These are phyloP conservation scores for Ophiostoma montium DNA, from an alignment of 2,329 filamentous ascomycete genomes.

Conservation along the genomic window DNA sequence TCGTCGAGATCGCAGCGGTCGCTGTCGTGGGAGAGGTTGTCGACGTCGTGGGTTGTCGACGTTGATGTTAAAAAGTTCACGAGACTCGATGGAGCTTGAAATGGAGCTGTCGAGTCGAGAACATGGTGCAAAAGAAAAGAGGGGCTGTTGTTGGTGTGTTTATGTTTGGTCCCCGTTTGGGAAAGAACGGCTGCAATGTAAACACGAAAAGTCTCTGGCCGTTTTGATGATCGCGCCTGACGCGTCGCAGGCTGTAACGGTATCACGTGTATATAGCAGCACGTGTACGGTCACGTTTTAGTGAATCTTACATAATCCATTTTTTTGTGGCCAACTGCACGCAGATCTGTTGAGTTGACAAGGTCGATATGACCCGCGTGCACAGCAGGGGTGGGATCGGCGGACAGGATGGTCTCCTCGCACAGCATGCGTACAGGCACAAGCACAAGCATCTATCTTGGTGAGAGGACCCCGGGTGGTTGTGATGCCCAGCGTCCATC, in stretches of 20 bases:
- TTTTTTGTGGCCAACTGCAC: too few relatives aligned
- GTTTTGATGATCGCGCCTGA: too few relatives aligned
- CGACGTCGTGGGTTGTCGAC: not conserved
- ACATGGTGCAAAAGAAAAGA: not conserved
- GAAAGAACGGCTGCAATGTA: conserved; percentile 10
- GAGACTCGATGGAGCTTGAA: not conserved
- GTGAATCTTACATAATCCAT: too few relatives aligned
- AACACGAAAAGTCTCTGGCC: conserved; percentile 3
- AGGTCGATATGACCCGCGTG: not conserved
- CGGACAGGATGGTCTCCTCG: conserved; percentile 5
- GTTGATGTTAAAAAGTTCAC: not conserved
- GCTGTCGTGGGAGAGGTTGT: not conserved
- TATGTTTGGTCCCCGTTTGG: conserved; percentile 9
- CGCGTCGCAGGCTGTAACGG: too few relatives aligned
- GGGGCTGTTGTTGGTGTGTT: conserved; percentile 8
- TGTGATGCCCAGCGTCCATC: not conserved
- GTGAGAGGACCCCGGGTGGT: not conserved
- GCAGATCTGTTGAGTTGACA: too few relatives aligned
- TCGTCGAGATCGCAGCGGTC: not conserved
- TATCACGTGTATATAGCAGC: too few relatives aligned
- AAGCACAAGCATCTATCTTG: conserved; percentile 4
- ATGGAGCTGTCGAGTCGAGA: not conserved
- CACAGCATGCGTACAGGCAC: conserved; percentile 9
- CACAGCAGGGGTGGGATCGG: not conserved
- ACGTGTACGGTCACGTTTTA: too few relatives aligned